phyloP scores from a whole-genome alignment of 768 basidiomycete genomes.

The Sarcodon aspratus region DNA sequence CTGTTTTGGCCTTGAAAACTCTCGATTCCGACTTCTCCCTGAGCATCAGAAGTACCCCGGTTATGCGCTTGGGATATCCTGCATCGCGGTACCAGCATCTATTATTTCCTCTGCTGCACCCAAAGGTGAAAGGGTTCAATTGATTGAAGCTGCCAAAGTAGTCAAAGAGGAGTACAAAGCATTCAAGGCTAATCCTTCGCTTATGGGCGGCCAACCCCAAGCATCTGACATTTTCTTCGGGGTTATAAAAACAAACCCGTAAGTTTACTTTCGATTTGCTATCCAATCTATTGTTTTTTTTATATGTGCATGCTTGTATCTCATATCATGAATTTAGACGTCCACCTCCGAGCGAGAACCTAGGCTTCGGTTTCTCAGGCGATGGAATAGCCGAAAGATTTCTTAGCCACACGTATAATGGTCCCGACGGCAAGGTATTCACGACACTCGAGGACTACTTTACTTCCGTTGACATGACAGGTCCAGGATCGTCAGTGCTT shows the following conservation, averaged over 20 bases:
- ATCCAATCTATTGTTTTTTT: not conserved
- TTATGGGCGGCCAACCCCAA: slow-evolving; percentile 6
- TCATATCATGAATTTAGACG: not conserved
- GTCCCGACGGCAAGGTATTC: slow-evolving; percentile 1
- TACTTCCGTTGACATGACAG: slow-evolving; percentile 12
- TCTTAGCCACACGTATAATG: slow-evolving; percentile 4
- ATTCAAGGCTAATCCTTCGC: slow-evolving; percentile 8
- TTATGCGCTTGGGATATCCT: slow-evolving; percentile 11
- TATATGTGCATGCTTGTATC: not conserved
- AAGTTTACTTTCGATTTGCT: too few species aligned
- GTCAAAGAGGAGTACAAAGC: slow-evolving; percentile 7
- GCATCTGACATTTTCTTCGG: slow-evolving; percentile 8
- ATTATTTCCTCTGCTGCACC: slow-evolving; percentile 7
- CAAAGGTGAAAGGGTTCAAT: slow-evolving; percentile 1
- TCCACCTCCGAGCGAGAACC: slow-evolving; percentile 4
- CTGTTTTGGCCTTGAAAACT: slow-evolving; percentile 10
- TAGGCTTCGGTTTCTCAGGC: slow-evolving; percentile 10
- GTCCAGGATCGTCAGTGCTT: slow-evolving; percentile 18
- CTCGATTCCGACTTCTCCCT: slow-evolving; percentile 8
- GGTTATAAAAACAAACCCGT: not conserved
- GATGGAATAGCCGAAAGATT: slow-evolving; percentile 12
- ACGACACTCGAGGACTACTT: slow-evolving; percentile 11
- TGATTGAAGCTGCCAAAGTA: slow-evolving; percentile 4
- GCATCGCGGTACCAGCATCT: slow-evolving; percentile 10
- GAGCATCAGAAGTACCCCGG: slow-evolving; percentile 8